phyloP scores from a whole-genome alignment of 1,284 basidiomycete genomes.

The Leccinum solheimii region DNA sequence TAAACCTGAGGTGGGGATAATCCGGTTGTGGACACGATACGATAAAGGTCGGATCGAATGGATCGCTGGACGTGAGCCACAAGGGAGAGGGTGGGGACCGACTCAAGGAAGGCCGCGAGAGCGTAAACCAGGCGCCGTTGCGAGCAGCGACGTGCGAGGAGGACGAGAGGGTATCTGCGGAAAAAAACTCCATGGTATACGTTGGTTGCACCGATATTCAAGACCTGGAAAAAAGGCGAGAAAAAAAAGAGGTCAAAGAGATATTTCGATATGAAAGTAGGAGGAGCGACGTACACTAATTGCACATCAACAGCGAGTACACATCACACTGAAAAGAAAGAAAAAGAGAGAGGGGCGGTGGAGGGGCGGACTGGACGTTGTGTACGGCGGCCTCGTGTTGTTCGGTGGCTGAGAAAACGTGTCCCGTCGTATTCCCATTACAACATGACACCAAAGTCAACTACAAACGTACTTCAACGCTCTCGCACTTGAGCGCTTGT shows the following conservation, averaged over 20 bases:
- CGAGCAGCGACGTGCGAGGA: constrained; percentile 8
- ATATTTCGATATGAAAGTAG: constrained; percentile 5
- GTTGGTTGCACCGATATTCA: constrained; percentile 34
- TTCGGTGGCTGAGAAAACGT: constrained; percentile 39
- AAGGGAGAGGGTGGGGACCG: constrained; percentile 12
- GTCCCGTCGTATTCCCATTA: constrained; percentile 32
- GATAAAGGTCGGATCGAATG: constrained; percentile 28
- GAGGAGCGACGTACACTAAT: constrained; percentile 17
- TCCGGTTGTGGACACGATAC: constrained; percentile 13
- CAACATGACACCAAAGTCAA: constrained; percentile 1
- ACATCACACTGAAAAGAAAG: constrained; percentile 24
- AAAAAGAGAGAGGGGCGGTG: constrained; percentile 9
- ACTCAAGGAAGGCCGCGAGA: constrained; percentile 17
- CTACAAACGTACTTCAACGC: neutral
- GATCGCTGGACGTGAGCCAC: constrained; percentile 26
- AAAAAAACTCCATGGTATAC: constrained; percentile 35
- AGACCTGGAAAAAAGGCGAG: constrained; percentile 26
- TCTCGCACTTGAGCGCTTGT: neutral
- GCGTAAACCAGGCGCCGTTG: constrained; percentile 12
- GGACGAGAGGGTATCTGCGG: constrained; percentile 32
- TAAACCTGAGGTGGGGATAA: constrained; percentile 17
- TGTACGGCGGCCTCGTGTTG: constrained; percentile 31
- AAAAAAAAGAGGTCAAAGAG: neutral
- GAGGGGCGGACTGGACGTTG: constrained; percentile 10
- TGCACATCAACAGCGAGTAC: constrained; percentile 26